These are phyloP conservation scores for Leccinum uliginosum DNA, from an alignment of 768 basidiomycete species.

Conservation along the genomic window DNA sequence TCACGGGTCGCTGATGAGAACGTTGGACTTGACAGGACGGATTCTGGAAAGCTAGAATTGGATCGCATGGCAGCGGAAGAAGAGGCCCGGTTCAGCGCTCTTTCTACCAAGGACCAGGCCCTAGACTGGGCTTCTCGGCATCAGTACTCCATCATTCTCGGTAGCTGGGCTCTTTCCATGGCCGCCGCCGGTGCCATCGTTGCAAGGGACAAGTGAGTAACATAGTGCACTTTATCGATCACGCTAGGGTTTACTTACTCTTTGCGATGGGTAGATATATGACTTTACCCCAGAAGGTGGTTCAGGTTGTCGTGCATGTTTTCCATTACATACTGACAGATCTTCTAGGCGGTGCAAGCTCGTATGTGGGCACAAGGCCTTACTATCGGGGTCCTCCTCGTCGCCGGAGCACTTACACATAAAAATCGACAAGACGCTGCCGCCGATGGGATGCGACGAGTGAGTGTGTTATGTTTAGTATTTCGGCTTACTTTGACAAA, in stretches of 20 bases:
- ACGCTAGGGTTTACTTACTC: conserved; percentile 22
- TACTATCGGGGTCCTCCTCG: conserved; percentile 70
- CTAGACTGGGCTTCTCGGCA: conserved; percentile 62
- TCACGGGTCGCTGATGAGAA: not conserved
- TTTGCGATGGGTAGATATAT: conserved; percentile 14
- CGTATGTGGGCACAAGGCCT: conserved; percentile 89
- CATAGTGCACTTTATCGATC: no score
- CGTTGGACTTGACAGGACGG: conserved; percentile 24
- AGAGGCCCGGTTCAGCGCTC: conserved; percentile 44
- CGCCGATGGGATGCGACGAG: conserved; percentile 14
- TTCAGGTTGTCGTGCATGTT: no score
- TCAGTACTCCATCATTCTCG: conserved; percentile 70
- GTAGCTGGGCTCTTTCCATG: conserved; percentile 70
- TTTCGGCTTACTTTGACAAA: not conserved
- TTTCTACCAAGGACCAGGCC: conserved; percentile 50
- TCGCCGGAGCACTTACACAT: conserved; percentile 64
- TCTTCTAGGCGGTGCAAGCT: conserved; percentile 67
- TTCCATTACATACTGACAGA: conserved; percentile 20
- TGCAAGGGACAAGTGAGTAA: conserved; percentile 55
- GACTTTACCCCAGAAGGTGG: conserved; percentile 28
- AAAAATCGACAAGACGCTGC: conserved; percentile 40
- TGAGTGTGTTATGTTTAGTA: conserved; percentile 1
- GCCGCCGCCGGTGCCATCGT: conserved; percentile 62
- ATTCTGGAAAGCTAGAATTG: conserved; percentile 48
- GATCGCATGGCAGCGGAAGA: conserved; percentile 37